phyloP scores from a whole-genome alignment of 495 filamentous ascomycete genomes.

The Penicillium argentinense region DNA sequence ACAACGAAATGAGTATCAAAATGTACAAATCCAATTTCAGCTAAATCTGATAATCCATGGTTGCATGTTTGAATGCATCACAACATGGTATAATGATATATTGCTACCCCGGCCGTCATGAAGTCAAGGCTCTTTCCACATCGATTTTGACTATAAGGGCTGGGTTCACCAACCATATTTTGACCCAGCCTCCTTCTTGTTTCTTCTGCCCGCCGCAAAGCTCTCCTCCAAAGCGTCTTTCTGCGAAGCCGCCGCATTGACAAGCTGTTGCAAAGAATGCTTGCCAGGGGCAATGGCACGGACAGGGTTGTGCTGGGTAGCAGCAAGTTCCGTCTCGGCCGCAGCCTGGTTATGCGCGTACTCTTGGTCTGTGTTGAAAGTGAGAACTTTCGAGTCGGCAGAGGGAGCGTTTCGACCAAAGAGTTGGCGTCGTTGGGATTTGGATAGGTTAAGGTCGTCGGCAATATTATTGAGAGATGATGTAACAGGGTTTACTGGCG shows the following conservation, averaged over 20 bases:
- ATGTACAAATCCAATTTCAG: no score
- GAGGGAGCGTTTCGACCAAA: constrained; percentile 62
- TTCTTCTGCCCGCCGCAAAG: constrained; percentile 72
- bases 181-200: constrained; percentile 73
- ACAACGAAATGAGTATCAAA: no score
- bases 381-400: constrained; percentile 54
- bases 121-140: no score
- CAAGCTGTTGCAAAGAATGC: constrained; percentile 82
- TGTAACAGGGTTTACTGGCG: constrained; percentile 22
- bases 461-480: constrained; percentile 61
- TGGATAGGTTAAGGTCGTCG: constrained; percentile 70
- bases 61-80: no score
- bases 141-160: no score
- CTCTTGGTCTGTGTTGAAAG: constrained; percentile 84
- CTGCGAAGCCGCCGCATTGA: constrained; percentile 76
- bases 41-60: no score
- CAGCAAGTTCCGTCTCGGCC: constrained; percentile 54
- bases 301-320: constrained; percentile 75
- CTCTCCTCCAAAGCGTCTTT: constrained; percentile 84
- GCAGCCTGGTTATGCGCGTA: constrained; percentile 75
- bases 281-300: constrained; percentile 84
- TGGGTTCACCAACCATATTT: constrained; percentile 93
- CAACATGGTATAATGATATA: no score
- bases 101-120: no score
- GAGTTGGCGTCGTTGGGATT: constrained; percentile 71